These are phyloP conservation scores for Coemansia sp. DNA, from an alignment of 192 early-diverging fungal species.

Conservation along the genomic window DNA sequence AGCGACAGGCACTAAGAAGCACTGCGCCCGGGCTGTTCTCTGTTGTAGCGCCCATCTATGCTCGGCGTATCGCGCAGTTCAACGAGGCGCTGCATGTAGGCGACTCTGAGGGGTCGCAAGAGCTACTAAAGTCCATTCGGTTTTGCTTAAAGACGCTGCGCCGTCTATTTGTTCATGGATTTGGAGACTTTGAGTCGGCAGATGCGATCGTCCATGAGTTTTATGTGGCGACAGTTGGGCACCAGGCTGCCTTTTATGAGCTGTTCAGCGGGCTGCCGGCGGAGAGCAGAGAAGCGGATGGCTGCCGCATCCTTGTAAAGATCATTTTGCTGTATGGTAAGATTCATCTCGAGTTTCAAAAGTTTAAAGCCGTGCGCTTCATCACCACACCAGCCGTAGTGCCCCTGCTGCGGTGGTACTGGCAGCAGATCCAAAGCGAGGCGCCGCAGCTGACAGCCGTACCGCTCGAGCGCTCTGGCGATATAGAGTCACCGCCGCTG, in stretches of 20 bases:
- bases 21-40: slow-evolving; percentile 77
- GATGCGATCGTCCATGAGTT: slow-evolving; percentile 26
- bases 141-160: slow-evolving; percentile 77
- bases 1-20: slow-evolving; percentile 61
- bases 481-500: slow-evolving; percentile 17
- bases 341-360: slow-evolving; percentile 76
- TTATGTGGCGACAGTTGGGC: slow-evolving; percentile 29
- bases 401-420: slow-evolving; percentile 77
- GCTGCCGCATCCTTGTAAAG: slow-evolving; percentile 39
- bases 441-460: slow-evolving; percentile 26
- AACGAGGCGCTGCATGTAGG: slow-evolving; percentile 43
- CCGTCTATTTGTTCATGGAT: slow-evolving; percentile 79
- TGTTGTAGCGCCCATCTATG: slow-evolving; percentile 69
- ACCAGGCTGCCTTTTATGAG: slow-evolving; percentile 48
- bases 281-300: slow-evolving; percentile 19
- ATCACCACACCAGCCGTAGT: slow-evolving; percentile 63
- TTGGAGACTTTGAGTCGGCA: slow-evolving; percentile 53
- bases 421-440: slow-evolving; percentile 59
- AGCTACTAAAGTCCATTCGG: slow-evolving; percentile 64
- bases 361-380: slow-evolving; percentile 68
- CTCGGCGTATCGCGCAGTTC: slow-evolving; percentile 61
- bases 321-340: slow-evolving; percentile 76
- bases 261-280: slow-evolving; percentile 22
- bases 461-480: slow-evolving; percentile 3
- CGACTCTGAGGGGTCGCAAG: slow-evolving; percentile 35